Conservation (phyloP, 208 protist genomes). For the Trypanosoma conorhini region DNA sequence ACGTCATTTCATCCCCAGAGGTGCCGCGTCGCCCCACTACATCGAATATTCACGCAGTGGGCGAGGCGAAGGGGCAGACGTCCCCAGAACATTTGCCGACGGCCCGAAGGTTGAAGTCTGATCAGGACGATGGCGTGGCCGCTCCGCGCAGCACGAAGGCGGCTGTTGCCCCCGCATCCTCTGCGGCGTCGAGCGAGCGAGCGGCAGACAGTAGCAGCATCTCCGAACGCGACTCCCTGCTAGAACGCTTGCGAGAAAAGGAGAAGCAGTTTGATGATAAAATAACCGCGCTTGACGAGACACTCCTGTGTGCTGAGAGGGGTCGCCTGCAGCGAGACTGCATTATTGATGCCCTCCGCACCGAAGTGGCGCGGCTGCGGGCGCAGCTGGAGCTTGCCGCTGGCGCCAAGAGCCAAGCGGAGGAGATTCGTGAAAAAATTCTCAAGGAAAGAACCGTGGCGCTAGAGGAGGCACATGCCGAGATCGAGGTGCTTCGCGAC, state of each 20-base stretch:
- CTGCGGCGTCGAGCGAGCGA: conserved; percentile 6
- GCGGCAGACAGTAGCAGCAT: neutral
- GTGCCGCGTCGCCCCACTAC: neutral
- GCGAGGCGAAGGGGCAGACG: neutral
- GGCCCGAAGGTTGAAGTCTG: neutral
- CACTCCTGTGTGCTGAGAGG: conserved; percentile 63
- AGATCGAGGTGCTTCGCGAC: conserved; percentile 11
- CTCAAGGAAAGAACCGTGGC: conserved; percentile 31
- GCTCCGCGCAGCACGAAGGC: neutral
- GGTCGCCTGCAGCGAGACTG: conserved; percentile 63
- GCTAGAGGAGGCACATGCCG: conserved; percentile 38
- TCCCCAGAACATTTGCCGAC: neutral
- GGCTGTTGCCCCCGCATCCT: neutral
- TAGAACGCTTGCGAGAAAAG: conserved; percentile 53
- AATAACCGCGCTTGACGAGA: conserved; percentile 76
- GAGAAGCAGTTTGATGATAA: conserved; percentile 76
- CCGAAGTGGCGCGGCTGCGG: conserved; percentile 45
- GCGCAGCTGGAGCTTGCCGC: conserved; percentile 30
- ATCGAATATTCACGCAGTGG: neutral
- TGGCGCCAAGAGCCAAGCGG: conserved; percentile 16
- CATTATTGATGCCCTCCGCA: conserved; percentile 68
- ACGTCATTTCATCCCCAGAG: conserved; percentile 30
- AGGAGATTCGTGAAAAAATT: conserved; percentile 9
- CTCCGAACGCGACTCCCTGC: conserved; percentile 41
- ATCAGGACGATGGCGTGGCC: neutral